phyloP scores from a whole-genome alignment of 495 filamentous ascomycete genomes.

The Talaromyces thailandensis region DNA sequence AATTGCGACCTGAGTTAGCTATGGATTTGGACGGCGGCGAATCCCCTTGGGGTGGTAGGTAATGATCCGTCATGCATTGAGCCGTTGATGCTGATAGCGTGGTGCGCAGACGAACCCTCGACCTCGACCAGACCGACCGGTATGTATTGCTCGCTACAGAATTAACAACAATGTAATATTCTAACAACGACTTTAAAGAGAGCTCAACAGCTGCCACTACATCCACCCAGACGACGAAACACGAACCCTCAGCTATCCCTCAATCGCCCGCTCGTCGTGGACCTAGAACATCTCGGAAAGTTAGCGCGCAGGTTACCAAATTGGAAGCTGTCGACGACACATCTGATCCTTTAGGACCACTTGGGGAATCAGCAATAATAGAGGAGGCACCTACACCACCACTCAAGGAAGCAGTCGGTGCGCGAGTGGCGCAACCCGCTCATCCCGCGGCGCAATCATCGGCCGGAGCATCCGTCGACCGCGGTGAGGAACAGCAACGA shows the following conservation, averaged over 20 bases:
- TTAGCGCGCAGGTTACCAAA: conserved; percentile 71
- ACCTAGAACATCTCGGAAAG: conserved; percentile 57
- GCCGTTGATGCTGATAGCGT: conserved; percentile 11
- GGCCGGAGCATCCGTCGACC: conserved; percentile 41
- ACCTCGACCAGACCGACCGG: conserved; percentile 22
- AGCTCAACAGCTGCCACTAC: conserved; percentile 20
- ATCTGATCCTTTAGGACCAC: conserved; percentile 83
- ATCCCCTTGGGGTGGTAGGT: conserved; percentile 64
- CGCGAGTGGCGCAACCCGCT: conserved; percentile 47
- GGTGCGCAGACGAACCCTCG: conserved; percentile 47
- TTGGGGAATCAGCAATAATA: conserved; percentile 48
- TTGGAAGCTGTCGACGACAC: conserved; percentile 86
- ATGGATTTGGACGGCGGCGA: conserved; percentile 60
- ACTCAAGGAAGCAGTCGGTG: conserved; percentile 67
- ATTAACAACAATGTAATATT: neutral
- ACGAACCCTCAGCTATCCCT: conserved; percentile 25
- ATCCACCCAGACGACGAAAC: conserved; percentile 21
- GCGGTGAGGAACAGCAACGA: conserved; percentile 54
- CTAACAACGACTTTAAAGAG: neutral
- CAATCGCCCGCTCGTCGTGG: conserved; percentile 41
- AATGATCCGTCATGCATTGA: conserved; percentile 26
- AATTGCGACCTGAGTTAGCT: conserved; percentile 3
- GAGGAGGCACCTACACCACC: conserved; percentile 83
- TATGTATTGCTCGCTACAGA: conserved; percentile 7
- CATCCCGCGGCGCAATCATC: conserved; percentile 39